phyloP scores from a whole-genome alignment of 2,329 filamentous ascomycete species.

The Penicillium sp. region DNA sequence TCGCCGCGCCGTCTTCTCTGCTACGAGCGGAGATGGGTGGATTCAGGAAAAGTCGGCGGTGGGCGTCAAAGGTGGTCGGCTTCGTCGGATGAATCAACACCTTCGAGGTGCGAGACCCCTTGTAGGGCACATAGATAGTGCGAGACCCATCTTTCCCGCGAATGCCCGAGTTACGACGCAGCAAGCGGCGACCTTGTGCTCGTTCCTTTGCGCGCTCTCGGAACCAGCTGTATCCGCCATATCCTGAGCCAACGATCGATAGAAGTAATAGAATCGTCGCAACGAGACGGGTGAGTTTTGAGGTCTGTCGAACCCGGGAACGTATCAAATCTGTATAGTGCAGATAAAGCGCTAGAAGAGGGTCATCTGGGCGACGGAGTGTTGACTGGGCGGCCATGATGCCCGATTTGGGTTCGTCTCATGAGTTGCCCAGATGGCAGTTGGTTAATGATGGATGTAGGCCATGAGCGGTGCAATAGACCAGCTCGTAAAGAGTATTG shows the following conservation, averaged over 20 bases:
- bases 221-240: constrained; percentile 75
- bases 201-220: constrained; percentile 67
- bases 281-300: constrained; percentile 66
- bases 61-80: constrained; percentile 89
- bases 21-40: constrained; percentile 78
- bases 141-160: constrained; percentile 91
- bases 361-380: constrained; percentile 62
- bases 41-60: constrained; percentile 86
- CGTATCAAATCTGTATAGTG: constrained; percentile 49
- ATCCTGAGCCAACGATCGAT: constrained; percentile 72
- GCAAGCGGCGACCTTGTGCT: constrained; percentile 73
- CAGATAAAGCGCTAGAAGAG: constrained; percentile 57
- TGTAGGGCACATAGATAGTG: constrained; percentile 92
- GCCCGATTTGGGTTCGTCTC: constrained; percentile 2
- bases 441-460: constrained; percentile 1
- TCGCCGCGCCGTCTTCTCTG: constrained; percentile 55
- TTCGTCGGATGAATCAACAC: constrained; percentile 89
- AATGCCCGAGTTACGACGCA: constrained; percentile 87
- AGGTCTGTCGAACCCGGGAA: constrained; percentile 56
- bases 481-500: constrained; percentile 1
- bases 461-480: constrained; percentile 10
- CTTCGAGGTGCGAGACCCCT: constrained; percentile 68
- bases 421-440: constrained; percentile 9
- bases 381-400: constrained; percentile 85
- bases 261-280: constrained; percentile 70